A percentile compares a stretch with the other conserved stretches of the same genome.
phyloP scores from a whole-genome alignment of 129 eudicot species.

The Logfia minima region DNA sequence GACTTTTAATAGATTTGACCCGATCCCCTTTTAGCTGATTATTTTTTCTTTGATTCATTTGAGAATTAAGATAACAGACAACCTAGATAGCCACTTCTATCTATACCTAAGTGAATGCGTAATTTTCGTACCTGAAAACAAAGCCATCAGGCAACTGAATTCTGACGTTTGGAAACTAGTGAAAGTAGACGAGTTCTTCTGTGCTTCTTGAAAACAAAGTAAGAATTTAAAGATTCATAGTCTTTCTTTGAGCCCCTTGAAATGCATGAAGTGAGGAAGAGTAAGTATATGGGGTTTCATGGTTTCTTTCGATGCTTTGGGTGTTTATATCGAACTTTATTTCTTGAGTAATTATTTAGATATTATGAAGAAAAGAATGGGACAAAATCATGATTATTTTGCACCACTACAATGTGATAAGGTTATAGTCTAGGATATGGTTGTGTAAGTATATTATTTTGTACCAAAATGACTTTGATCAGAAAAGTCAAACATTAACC shows the following conservation, averaged over 20 bases:
- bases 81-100: neutral
- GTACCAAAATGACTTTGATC: neutral
- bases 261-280: neutral
- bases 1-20: too few species aligned
- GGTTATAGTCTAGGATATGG: constrained; percentile 21
- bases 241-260: neutral
- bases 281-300: neutral
- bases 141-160: neutral
- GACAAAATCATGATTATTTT: constrained; percentile 24
- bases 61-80: neutral
- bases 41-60: neutral
- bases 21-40: neutral
- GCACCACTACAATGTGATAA: constrained; percentile 42
- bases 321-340: neutral
- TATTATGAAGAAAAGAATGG: neutral
- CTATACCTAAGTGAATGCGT: neutral
- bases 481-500: neutral
- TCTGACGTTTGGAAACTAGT: neutral
- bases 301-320: neutral
- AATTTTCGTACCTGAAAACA: neutral
- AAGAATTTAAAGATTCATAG: neutral
- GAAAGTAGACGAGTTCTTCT: neutral
- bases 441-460: neutral
- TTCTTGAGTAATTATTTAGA: constrained; percentile 6
- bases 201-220: neutral